Percentiles rank a stretch among this genome's conserved stretches.
Conservation (phyloP, 768 basidiomycete genomes). For the Tremella yokohamensis region DNA sequence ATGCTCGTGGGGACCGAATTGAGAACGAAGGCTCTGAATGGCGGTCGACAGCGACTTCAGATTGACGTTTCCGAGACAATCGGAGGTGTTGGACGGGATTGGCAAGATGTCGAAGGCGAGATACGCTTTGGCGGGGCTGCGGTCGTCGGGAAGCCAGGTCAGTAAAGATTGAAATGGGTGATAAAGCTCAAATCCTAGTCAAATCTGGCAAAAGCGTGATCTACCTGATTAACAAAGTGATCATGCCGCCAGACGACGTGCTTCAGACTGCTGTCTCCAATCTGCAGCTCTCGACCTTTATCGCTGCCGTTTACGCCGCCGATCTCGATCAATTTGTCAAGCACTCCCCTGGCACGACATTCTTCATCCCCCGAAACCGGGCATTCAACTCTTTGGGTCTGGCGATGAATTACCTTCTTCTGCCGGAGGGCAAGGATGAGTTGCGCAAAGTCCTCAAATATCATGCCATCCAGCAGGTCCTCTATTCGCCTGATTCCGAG, state of each 20-base stretch:
- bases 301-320: constrained; percentile 84
- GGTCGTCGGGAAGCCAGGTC: constrained; percentile 72
- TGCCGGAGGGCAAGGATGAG: constrained; percentile 68
- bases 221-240: constrained; percentile 80
- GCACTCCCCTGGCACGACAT: constrained; percentile 68
- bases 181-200: constrained; percentile 5
- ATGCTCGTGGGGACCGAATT: constrained; percentile 77
- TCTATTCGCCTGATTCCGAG: constrained; percentile 61
- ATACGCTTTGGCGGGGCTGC: constrained; percentile 80
- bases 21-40: constrained; percentile 42
- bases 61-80: constrained; percentile 49
- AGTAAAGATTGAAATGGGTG: constrained; percentile 35
- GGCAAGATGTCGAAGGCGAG: constrained; percentile 52
- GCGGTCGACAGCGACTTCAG: constrained; percentile 53
- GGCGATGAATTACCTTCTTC: constrained; percentile 78
- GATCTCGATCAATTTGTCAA: constrained; percentile 67
- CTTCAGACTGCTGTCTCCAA: constrained; percentile 74
- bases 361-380: constrained; percentile 82
- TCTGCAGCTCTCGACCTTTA: constrained; percentile 83
- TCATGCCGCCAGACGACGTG: constrained; percentile 76
- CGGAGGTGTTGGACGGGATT: constrained; percentile 19
- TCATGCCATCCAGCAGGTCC: constrained; percentile 71
- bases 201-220: constrained; percentile 66
- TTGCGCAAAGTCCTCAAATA: constrained; percentile 81
- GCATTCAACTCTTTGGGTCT: constrained; percentile 87